Conservation (phyloP, 352 stramenopile species). For the Saprolegnia diclina region DNA sequence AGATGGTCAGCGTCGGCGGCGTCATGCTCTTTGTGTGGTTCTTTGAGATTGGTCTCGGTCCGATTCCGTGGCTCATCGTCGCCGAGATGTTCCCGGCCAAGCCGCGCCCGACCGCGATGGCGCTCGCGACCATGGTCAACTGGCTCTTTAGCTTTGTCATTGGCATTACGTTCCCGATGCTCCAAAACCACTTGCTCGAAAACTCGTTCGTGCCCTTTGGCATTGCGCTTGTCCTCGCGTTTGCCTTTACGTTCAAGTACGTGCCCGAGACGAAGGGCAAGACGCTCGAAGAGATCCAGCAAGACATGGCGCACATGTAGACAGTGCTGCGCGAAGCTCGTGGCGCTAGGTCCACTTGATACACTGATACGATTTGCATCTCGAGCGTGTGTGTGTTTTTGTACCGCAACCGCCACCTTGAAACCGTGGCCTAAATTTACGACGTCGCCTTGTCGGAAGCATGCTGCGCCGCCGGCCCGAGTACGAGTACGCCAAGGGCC, state of each 20-base stretch:
- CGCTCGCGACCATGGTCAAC: slow-evolving; percentile 90
- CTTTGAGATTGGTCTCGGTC: slow-evolving; percentile 54
- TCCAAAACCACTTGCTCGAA: slow-evolving; percentile 76
- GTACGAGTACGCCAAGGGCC: slow-evolving; percentile 26
- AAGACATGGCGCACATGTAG: slow-evolving; percentile 40
- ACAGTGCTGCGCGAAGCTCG: too few species aligned
- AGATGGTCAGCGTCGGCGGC: slow-evolving; percentile 51
- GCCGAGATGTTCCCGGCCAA: slow-evolving; percentile 95
- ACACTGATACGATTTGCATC: background rate
- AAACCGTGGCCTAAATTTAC: too few species aligned
- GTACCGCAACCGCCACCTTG: too few species aligned
- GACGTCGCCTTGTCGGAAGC: background rate
- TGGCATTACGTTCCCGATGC: slow-evolving; percentile 88
- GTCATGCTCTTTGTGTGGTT: slow-evolving; percentile 79
- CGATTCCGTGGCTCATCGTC: slow-evolving; percentile 95
- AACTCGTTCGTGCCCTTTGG: slow-evolving; percentile 90
- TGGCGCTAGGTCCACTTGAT: too few species aligned
- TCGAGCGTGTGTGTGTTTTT: too few species aligned
- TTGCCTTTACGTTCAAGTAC: slow-evolving; percentile 74
- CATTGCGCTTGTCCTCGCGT: slow-evolving; percentile 61
- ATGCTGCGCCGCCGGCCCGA: slow-evolving; percentile 24
- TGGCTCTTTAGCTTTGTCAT: slow-evolving; percentile 95
- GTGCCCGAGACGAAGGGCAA: slow-evolving; percentile 90
- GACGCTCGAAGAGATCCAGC: slow-evolving; percentile 65
- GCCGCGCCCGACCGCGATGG: slow-evolving; percentile 88